Evolutionary conservation across 192 early-diverging fungal genomes (phyloP).

Genomic region (Coemansia nantahalensis): DNA sequence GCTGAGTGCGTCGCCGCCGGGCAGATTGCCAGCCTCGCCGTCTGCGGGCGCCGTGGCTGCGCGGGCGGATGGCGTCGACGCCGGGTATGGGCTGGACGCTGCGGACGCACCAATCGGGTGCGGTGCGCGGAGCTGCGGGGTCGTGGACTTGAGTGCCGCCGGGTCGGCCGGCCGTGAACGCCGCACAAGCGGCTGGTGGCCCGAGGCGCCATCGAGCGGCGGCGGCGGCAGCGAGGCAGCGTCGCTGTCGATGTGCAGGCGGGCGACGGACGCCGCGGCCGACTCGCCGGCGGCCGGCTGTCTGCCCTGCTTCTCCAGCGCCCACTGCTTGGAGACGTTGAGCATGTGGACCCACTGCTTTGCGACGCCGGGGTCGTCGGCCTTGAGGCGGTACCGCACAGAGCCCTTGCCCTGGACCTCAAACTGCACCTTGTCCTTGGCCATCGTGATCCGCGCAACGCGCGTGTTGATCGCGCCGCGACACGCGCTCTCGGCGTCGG

Average conservation of each 20-base stretch:
- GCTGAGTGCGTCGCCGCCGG: constrained; percentile 2
- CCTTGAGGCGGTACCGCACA: constrained; percentile 68
- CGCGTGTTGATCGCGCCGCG: constrained; percentile 77
- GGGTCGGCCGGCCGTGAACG: background rate
- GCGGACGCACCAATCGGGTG: too few species aligned
- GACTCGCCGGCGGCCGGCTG: constrained; percentile 14
- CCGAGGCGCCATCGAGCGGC: too few species aligned
- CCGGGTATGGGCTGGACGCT: background rate
- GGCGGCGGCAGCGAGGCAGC: too few species aligned
- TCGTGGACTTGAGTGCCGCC: too few species aligned
- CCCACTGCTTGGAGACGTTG: constrained; percentile 75
- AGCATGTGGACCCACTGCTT: constrained; percentile 81
- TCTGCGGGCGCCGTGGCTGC: background rate
- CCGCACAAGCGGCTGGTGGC: too few species aligned
- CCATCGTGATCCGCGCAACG: constrained; percentile 64
- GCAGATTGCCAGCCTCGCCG: constrained; percentile 7
- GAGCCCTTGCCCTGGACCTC: constrained; percentile 77
- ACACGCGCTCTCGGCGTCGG: constrained; percentile 72
- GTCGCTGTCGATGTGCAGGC: background rate
- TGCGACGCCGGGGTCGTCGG: constrained; percentile 64
- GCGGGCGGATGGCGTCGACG: too few species aligned
- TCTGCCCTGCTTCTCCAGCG: constrained; percentile 24
- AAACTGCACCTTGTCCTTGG: constrained; percentile 70
- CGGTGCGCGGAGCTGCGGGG: too few species aligned
- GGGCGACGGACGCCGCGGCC: background rate